Evolutionary conservation across 495 filamentous ascomycete genomes (phyloP).

Genomic region (Trichoderma erinaceum): DNA sequence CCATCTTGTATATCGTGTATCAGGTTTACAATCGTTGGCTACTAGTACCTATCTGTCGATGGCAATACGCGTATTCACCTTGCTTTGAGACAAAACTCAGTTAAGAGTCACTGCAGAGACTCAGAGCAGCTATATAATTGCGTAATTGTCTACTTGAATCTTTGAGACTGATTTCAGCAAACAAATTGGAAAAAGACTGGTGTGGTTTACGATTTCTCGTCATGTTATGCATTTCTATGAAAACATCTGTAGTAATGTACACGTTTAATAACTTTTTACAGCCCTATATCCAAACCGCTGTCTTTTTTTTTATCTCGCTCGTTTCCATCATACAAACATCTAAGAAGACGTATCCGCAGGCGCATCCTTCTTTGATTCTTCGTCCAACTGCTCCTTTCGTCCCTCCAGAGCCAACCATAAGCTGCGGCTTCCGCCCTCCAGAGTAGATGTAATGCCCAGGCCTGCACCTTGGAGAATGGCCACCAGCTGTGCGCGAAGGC

Average conservation of each 20-base stretch:
- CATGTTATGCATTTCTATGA: background rate
- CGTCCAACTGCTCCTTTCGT: slow-evolving; percentile 67
- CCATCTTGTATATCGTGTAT: no score
- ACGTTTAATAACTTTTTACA: background rate
- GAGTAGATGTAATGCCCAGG: slow-evolving; percentile 58
- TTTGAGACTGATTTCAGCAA: no score
- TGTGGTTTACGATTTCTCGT: background rate
- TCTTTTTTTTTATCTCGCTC: slow-evolving; percentile 22
- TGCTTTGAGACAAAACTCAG: no score
- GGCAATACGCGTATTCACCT: no score
- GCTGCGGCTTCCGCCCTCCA: slow-evolving; percentile 73
- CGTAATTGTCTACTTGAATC: no score
- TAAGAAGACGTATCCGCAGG: slow-evolving; percentile 15
- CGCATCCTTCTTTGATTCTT: slow-evolving; percentile 50
- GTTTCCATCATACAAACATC: slow-evolving; percentile 19
- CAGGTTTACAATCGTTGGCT: no score
- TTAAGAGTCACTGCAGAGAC: no score
- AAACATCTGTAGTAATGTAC: background rate
- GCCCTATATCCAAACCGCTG: slow-evolving; percentile 7
- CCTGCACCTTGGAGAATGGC: slow-evolving; percentile 68
- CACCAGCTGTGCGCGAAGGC: slow-evolving; percentile 75
- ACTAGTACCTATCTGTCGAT: no score
- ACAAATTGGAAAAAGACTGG: no score
- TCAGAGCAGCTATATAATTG: no score
- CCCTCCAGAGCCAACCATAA: slow-evolving; percentile 82